Evolutionary conservation across 2,329 filamentous ascomycete species (phyloP).

Genomic region (Nigrospora osmanthi): DNA sequence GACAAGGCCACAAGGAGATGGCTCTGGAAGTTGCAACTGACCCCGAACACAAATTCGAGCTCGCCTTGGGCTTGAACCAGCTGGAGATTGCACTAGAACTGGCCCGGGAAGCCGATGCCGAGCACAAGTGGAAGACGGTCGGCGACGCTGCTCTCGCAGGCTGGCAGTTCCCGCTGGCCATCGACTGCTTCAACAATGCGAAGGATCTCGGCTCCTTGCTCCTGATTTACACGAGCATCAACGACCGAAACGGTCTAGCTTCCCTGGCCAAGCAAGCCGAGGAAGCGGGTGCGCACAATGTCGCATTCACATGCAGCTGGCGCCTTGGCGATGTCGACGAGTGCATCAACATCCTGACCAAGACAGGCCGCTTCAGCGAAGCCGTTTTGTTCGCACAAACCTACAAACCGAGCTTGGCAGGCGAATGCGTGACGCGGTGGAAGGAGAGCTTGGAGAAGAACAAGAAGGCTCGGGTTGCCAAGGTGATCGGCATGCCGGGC

Average conservation of each 20-base stretch:
- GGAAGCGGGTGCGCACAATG: slow-evolving; percentile 75
- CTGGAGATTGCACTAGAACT: slow-evolving; percentile 80
- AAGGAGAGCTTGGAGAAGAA: slow-evolving; percentile 75
- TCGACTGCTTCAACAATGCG: slow-evolving; percentile 87
- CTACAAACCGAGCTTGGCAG: slow-evolving; percentile 77
- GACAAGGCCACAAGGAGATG: slow-evolving; percentile 93
- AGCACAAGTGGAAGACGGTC: slow-evolving; percentile 98
- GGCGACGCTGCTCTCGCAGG: slow-evolving; percentile 80
- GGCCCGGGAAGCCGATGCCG: slow-evolving; percentile 73
- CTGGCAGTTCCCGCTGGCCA: slow-evolving; percentile 83
- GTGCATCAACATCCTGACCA: slow-evolving; percentile 71
- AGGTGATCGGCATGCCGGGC: slow-evolving; percentile 74
- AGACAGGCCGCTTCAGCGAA: slow-evolving; percentile 75
- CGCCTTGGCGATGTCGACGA: slow-evolving; percentile 73
- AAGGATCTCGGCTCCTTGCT: slow-evolving; percentile 86
- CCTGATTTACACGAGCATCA: slow-evolving; percentile 80
- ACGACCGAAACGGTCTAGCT: slow-evolving; percentile 66
- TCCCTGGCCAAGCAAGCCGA: slow-evolving; percentile 68
- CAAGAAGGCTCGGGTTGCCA: slow-evolving; percentile 78
- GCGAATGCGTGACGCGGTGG: slow-evolving; percentile 66
- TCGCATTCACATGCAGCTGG: slow-evolving; percentile 89
- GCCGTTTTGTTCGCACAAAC: slow-evolving; percentile 90
- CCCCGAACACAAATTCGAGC: slow-evolving; percentile 91
- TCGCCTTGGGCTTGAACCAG: slow-evolving; percentile 75
- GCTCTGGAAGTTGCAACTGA: slow-evolving; percentile 93